Conservation (phyloP, 805 yeast genomes). For the Lipomyces lipofer region DNA sequence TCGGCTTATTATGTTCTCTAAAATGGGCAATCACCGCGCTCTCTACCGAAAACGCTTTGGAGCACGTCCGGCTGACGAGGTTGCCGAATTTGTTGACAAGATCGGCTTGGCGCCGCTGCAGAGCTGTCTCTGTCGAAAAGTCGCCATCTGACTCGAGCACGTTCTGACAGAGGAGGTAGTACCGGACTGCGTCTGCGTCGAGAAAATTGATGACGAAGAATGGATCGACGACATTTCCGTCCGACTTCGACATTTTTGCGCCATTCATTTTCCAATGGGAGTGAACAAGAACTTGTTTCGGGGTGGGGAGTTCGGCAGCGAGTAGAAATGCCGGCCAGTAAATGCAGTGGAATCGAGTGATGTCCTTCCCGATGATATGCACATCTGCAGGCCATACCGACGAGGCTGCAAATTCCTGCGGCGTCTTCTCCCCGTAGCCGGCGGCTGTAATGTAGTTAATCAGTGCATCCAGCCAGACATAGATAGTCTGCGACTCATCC, state of each 20-base stretch:
- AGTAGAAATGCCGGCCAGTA: slow-evolving; percentile 92
- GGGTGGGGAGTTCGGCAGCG: slow-evolving; percentile 75
- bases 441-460: slow-evolving; percentile 77
- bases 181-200: slow-evolving; percentile 64
- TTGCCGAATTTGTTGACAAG: slow-evolving; percentile 84
- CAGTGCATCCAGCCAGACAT: slow-evolving; percentile 97
- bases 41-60: slow-evolving; percentile 56
- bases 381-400: slow-evolving; percentile 63
- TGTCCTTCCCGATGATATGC: slow-evolving; percentile 91
- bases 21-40: slow-evolving; percentile 4
- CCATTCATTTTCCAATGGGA: slow-evolving; percentile 94
- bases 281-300: slow-evolving; percentile 79
- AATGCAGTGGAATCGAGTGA: slow-evolving; percentile 80
- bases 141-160: slow-evolving; percentile 77
- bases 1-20: slow-evolving; percentile 1
- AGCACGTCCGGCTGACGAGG: slow-evolving; percentile 70
- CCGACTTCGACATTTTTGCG: slow-evolving; percentile 87
- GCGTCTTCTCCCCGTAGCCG: slow-evolving; percentile 52
- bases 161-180: slow-evolving; percentile 74
- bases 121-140: slow-evolving; percentile 64
- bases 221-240: slow-evolving; percentile 95
- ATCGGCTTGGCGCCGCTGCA: slow-evolving; percentile 45
- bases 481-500: slow-evolving; percentile 74
- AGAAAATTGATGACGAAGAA: slow-evolving; percentile 58
- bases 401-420: slow-evolving; percentile 30